A percentile compares a stretch with the other conserved stretches of the same genome.
phyloP scores from a whole-genome alignment of 768 basidiomycete genomes.

The Pleurotus eryngii region DNA sequence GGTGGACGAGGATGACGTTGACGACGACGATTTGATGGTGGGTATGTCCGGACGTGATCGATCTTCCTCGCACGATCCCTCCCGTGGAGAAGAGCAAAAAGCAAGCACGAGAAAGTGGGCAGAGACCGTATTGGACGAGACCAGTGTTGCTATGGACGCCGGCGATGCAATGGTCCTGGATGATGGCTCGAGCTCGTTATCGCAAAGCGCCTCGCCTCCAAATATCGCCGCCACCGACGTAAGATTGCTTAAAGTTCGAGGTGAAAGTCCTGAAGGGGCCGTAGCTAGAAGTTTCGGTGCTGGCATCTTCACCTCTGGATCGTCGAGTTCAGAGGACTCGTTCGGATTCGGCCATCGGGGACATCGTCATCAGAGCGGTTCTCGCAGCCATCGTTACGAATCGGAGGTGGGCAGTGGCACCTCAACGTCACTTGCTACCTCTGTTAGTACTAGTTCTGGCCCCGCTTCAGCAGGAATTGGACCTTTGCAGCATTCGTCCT shows the following conservation, averaged over 20 bases:
- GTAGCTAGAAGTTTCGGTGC: background rate
- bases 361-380: conserved; percentile 3
- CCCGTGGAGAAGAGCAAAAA: conserved; percentile 12
- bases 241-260: too few species aligned
- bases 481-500: conserved; percentile 12
- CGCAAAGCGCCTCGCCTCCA: background rate
- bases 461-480: conserved; percentile 10
- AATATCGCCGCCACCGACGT: background rate
- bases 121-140: conserved; percentile 35
- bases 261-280: background rate
- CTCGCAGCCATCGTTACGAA: background rate
- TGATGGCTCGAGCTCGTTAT: background rate
- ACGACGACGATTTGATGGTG: background rate
- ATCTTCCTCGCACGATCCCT: too few species aligned
- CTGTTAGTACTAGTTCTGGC: conserved; percentile 13
- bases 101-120: conserved; percentile 43
- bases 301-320: background rate
- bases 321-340: conserved; percentile 8
- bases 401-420: conserved; percentile 4
- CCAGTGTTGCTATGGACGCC: conserved; percentile 8
- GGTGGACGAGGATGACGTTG: conserved; percentile 16
- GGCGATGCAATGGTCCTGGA: conserved; percentile 1
- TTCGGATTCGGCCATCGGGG: conserved; percentile 1
- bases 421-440: conserved; percentile 4
- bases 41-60: background rate